Evolutionary conservation across 495 filamentous ascomycete species (phyloP).

Genomic region (Friedmanniomyces simplex): DNA sequence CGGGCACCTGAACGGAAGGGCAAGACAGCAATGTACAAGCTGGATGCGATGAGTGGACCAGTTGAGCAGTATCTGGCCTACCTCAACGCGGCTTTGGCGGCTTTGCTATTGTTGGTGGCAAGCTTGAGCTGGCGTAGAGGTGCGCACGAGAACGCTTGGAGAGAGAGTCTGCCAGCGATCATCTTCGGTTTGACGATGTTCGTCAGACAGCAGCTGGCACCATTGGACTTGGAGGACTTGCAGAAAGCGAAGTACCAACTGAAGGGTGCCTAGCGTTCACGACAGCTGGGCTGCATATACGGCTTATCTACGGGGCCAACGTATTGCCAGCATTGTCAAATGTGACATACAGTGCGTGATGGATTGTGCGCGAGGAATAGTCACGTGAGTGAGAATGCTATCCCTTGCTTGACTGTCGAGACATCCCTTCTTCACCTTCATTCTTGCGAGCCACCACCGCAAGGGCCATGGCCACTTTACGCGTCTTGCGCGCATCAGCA

Average conservation of each 20-base stretch:
- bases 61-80: constrained; percentile 39
- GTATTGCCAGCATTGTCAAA: too few species aligned
- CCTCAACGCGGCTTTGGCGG: constrained; percentile 38
- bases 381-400: neutral
- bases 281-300: neutral
- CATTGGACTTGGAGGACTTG: constrained; percentile 49
- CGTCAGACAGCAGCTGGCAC: constrained; percentile 43
- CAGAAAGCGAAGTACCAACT: constrained; percentile 44
- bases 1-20: constrained; percentile 22
- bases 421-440: neutral
- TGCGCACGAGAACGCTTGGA: constrained; percentile 5
- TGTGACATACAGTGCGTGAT: too few species aligned
- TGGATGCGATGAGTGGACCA: constrained; percentile 22
- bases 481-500: neutral
- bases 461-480: neutral
- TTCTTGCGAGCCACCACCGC: neutral
- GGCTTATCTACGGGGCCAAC: too few species aligned
- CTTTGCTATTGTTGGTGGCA: constrained; percentile 5
- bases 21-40: constrained; percentile 9
- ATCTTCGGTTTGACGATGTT: constrained; percentile 40
- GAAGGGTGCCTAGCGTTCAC: constrained; percentile 45
- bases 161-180: constrained; percentile 26
- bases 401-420: neutral
- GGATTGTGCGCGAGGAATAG: neutral
- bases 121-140: constrained; percentile 13